Evolutionary conservation across 2,329 filamentous ascomycete species (phyloP), one percentile per base, ranked within the genome.

Genomic region (Colletotrichum sp.): DNA sequence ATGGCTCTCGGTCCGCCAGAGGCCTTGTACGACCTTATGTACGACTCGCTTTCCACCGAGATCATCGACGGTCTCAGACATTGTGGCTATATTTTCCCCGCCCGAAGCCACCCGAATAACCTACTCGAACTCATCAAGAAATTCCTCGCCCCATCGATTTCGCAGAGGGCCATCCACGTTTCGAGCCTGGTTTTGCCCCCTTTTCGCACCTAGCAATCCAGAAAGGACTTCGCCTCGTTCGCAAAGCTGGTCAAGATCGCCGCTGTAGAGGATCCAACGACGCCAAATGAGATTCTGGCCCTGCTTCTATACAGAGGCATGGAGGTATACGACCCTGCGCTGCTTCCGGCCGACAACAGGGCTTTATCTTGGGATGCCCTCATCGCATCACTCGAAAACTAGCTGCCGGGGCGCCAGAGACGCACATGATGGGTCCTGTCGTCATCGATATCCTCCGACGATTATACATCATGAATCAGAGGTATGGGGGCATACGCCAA

Each of bases 31-130:
- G 39, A 44, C 39, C 11, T n/a, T 9, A 44, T 44, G 19, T n/a
- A 11, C 9, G 5, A 19, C 16, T 44, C 39, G 19, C 39, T 44
- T 0, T 44, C 39, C 19, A n/a, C 0, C 0, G 8, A 44, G 0
- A 3, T 44, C 39, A 44, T n/a, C 19, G 19, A 44, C 39, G 19
- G 39, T 9, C 39, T 44, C 9, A 44, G 39, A 19, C 39, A 44
- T 44, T 19, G 39, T 44, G 39, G 39, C 39, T n/a, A 9, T 44
- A n/a, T 5, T n/a, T 44, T 44, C 39, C 39, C 39, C 39, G 5
- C 39, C 39, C 16, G 3, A 2, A 12, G 3, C 19, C 5, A n/a
- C 6, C 39, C 39, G 5, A 11, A n/a, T 11, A n/a, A 12, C 2
- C 39, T 44, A 0, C 9, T n/a, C 39, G 9, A 6, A 44, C 5